A percentile compares a stretch with the other conserved stretches of the same genome.
Conservation (phyloP, 1,139 yeast genomes). For the Chernovozyma sophiae-reginae region DNA sequence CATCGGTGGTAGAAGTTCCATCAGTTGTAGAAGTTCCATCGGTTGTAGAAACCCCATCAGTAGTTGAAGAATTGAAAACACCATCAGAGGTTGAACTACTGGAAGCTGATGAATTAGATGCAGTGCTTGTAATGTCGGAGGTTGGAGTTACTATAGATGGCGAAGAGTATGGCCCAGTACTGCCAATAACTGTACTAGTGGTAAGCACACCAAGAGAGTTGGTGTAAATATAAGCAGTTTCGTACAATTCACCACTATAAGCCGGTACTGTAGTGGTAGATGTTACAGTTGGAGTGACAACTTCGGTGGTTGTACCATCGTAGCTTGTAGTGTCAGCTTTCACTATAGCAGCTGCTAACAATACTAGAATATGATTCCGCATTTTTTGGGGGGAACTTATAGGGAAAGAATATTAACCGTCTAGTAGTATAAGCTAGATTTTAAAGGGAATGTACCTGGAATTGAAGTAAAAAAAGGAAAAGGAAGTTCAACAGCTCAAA, state of each 20-base stretch:
- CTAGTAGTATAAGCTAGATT: too few species aligned
- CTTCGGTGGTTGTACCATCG: slow-evolving; percentile 5
- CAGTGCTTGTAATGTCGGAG: slow-evolving; percentile 7
- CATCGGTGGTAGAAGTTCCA: background rate
- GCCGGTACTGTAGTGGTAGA: slow-evolving; percentile 25
- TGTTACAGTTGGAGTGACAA: slow-evolving; percentile 30
- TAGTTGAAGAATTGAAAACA: slow-evolving; percentile 5
- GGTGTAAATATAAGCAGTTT: slow-evolving; percentile 35
- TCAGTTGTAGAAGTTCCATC: background rate
- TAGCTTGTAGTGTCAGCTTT: slow-evolving; percentile 1
- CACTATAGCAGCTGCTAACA: background rate
- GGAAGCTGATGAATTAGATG: slow-evolving; percentile 3
- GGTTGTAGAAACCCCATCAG: slow-evolving; percentile 4
- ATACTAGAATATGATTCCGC: too few species aligned
- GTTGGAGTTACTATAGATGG: slow-evolving; percentile 5
- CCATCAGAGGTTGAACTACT: slow-evolving; percentile 5
- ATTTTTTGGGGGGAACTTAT: too few species aligned
- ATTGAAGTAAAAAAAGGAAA: too few species aligned
- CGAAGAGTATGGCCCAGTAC: slow-evolving; percentile 3
- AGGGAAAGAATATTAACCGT: too few species aligned
- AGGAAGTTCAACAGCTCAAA: too few species aligned
- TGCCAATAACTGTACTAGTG: slow-evolving; percentile 25
- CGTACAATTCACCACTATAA: slow-evolving; percentile 25
- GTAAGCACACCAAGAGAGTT: slow-evolving; percentile 29
- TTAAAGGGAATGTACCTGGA: too few species aligned